These are phyloP conservation scores for Aspergillus incahuasiensis DNA, from an alignment of 495 filamentous ascomycete species.

Conservation along the genomic window DNA sequence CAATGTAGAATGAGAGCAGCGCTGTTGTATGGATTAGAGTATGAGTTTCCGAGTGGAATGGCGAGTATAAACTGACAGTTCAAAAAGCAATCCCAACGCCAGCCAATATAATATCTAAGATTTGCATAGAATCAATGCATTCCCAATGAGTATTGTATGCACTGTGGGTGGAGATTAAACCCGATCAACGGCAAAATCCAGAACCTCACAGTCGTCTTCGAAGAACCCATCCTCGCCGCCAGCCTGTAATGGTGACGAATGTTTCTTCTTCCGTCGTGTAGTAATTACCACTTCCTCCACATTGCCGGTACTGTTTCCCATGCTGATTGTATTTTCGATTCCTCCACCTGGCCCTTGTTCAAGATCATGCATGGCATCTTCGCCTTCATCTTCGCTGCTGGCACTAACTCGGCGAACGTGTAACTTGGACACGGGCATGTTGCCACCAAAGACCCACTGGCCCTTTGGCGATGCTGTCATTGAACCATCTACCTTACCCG, in stretches of 20 bases:
- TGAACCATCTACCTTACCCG: conserved; percentile 18
- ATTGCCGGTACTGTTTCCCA: conserved; percentile 59
- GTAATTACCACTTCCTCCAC: conserved; percentile 76
- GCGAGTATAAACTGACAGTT: conserved; percentile 3
- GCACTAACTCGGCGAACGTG: conserved; percentile 49
- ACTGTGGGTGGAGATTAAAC: conserved; percentile 46
- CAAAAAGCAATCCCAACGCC: conserved; percentile 18
- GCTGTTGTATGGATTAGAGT: conserved; percentile 6
- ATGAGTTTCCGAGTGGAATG: conserved; percentile 1
- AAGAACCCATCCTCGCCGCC: conserved; percentile 79
- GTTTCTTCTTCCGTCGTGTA: conserved; percentile 61
- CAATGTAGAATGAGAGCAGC: conserved; percentile 3
- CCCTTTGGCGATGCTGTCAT: conserved; percentile 24
- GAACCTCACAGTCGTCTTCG: conserved; percentile 87
- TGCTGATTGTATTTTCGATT: conserved; percentile 50
- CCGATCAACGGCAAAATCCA: conserved; percentile 84
- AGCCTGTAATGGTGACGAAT: conserved; percentile 25
- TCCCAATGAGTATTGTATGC: conserved; percentile 12
- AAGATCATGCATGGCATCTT: conserved; percentile 39
- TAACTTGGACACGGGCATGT: conserved; percentile 56
- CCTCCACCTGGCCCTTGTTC: conserved; percentile 32
- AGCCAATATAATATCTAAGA: conserved; percentile 13
- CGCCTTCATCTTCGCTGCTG: conserved; percentile 51
- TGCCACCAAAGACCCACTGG: conserved; percentile 69
- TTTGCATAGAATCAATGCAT: background rate